Percentiles rank a stretch among this genome's conserved stretches.
Evolutionary conservation across 208 protist genomes (phyloP).

Genomic region (Plasmodiophora brassicae): DNA sequence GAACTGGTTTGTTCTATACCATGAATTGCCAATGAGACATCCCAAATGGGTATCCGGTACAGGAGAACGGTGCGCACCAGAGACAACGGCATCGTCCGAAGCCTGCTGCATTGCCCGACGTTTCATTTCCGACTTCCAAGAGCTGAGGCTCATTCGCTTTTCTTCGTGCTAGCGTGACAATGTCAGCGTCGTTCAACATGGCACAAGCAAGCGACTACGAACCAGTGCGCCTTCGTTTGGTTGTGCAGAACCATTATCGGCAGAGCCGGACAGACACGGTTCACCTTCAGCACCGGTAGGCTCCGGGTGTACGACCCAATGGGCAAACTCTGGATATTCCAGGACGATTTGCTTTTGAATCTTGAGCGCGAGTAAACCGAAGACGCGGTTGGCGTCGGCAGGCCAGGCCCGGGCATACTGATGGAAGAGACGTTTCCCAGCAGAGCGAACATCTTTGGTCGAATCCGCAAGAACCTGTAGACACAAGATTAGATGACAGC

Average conservation of each 20-base stretch:
- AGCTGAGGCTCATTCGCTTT: no score
- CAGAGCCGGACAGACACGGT: neutral
- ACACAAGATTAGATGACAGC: neutral
- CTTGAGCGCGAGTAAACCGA: neutral
- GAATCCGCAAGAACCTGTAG: neutral
- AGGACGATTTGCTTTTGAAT: neutral
- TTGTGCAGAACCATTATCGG: neutral
- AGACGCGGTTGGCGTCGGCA: neutral
- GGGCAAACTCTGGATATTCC: neutral
- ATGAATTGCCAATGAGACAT: no score
- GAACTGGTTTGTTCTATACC: no score
- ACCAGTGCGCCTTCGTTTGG: neutral
- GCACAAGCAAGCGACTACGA: neutral
- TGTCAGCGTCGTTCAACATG: neutral
- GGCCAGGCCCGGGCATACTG: neutral
- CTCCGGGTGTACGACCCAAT: neutral
- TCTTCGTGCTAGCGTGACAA: neutral
- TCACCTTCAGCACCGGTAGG: no score
- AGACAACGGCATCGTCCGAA: no score
- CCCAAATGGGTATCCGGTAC: no score
- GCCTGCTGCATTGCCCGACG: no score
- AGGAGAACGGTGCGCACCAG: no score
- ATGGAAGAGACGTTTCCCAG: neutral
- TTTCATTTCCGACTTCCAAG: no score
- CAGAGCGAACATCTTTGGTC: constrained; percentile 5